Conservation (phyloP, 306 rosid species). For the cucumber (Cucumis sativus) region Cucumber_9930_V3 NC_026657.2:641001-641500, state of each 20-base stretch:
- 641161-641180: not conserved
- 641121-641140: conserved; percentile 2
- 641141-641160: not conserved
- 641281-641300: conserved; percentile 4
- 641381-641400: conserved; percentile 94
- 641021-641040: not conserved
- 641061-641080: not conserved
- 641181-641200: not conserved
- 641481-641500: conserved; percentile 77
- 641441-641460: conserved; percentile 91
- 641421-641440: conserved; percentile 83
- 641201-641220: conserved; percentile 4
- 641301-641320: not conserved
- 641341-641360: conserved; percentile 46
- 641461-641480: conserved; percentile 68
- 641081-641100: not conserved
- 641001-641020: no score
- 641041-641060: not conserved
- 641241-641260: not conserved
- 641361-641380: conserved; percentile 88
- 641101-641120: conserved; percentile 9
- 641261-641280: not conserved
- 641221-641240: not conserved
- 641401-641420: conserved; percentile 87
- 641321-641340: not conserved